Evolutionary conservation across 2,329 filamentous ascomycete genomes (phyloP).

Genomic region (Neonectria neomacrospora): DNA sequence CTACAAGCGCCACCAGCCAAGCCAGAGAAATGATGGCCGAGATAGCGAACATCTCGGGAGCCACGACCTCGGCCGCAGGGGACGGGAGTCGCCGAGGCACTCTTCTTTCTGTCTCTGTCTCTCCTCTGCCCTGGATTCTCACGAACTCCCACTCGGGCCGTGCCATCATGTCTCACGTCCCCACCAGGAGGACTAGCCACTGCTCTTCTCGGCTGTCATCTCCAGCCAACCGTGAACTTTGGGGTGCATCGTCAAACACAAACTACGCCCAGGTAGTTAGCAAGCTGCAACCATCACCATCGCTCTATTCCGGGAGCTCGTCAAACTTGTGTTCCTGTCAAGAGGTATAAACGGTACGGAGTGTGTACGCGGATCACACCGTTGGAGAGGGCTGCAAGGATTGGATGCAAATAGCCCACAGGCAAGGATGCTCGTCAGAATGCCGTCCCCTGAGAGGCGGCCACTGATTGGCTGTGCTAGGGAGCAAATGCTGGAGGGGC

Average conservation of each 20-base stretch:
- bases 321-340: constrained; percentile 9
- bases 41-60: constrained; percentile 14
- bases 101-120: constrained; percentile 7
- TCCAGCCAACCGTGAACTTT: not conserved
- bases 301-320: not conserved
- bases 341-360: constrained; percentile 19
- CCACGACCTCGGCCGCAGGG: constrained; percentile 3
- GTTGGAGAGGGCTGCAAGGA: constrained; percentile 40
- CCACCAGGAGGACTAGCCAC: not conserved
- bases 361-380: constrained; percentile 38
- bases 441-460: constrained; percentile 38
- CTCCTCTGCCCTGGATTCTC: not conserved
- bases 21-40: constrained; percentile 11
- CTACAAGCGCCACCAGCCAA: constrained; percentile 13
- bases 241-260: constrained; percentile 3
- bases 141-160: not conserved
- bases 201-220: constrained; percentile 5
- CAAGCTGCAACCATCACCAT: constrained; percentile 15
- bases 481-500: not conserved
- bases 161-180: constrained; percentile 8
- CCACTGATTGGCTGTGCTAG: constrained; percentile 38
- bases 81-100: constrained; percentile 1
- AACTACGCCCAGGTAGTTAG: constrained; percentile 10
- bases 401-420: constrained; percentile 31
- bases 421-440: constrained; percentile 29